Evolutionary conservation across 148 eudicot genomes (phyloP).

Genomic region (Gaultheria prostrata): DNA sequence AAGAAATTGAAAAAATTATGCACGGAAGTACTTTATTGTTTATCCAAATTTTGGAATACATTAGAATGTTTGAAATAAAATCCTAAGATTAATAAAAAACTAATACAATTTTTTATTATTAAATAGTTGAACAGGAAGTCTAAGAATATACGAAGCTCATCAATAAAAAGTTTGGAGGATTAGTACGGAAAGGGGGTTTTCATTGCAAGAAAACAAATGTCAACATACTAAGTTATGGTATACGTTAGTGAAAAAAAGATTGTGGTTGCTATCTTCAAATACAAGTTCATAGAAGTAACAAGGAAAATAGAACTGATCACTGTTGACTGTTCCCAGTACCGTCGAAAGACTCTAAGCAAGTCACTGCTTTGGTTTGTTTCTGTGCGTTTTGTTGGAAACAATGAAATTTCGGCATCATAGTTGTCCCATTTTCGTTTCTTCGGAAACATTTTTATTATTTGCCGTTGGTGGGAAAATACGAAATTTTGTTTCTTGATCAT

Average conservation of each 20-base stretch:
- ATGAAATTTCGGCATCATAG: background rate
- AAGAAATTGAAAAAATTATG: no score
- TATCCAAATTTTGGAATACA: background rate
- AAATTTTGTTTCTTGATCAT: background rate
- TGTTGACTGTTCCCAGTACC: background rate
- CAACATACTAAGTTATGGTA: background rate
- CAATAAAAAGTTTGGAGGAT: background rate
- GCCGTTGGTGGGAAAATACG: background rate
- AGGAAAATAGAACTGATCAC: background rate
- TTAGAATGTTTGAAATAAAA: background rate
- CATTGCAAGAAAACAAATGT: background rate
- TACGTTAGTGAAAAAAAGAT: background rate
- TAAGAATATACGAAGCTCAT: background rate
- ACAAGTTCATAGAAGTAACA: background rate
- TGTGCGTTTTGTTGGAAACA: background rate
- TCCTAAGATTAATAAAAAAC: background rate
- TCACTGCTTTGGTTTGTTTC: background rate
- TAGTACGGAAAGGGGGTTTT: background rate
- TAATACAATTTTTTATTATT: background rate
- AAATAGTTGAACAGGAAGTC: background rate
- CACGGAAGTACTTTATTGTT: no score
- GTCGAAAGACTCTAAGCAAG: background rate
- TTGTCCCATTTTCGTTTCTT: background rate
- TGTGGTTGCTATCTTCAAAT: background rate
- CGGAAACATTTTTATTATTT: background rate